phyloP scores from a whole-genome alignment of 2,329 filamentous ascomycete species.

The Cordyceps pruinosa region DNA sequence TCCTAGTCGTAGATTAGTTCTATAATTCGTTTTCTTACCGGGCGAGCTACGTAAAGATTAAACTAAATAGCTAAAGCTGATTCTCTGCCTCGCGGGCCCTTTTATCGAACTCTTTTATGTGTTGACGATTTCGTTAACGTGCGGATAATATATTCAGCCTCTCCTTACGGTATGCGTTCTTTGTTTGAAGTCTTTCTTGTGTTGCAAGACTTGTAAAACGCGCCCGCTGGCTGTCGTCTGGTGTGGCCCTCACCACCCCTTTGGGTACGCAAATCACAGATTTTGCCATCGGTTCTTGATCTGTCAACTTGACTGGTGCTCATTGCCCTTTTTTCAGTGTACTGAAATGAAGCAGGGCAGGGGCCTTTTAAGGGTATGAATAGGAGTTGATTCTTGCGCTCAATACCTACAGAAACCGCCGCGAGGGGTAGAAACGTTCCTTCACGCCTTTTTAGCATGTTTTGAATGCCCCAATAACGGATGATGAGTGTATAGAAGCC shows the following conservation, averaged over 20 bases:
- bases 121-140: background rate
- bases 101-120: background rate
- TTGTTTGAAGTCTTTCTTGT: background rate
- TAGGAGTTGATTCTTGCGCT: too few species aligned
- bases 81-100: background rate
- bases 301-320: too few species aligned
- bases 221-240: background rate
- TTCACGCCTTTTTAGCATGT: too few species aligned
- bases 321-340: too few species aligned
- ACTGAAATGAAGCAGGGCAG: too few species aligned
- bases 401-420: too few species aligned
- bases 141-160: background rate
- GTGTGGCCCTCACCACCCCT: background rate
- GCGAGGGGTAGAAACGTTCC: too few species aligned
- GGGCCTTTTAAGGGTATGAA: too few species aligned
- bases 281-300: background rate
- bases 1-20: background rate
- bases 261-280: background rate
- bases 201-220: background rate
- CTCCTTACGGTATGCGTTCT: slow-evolving; percentile 6
- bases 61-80: background rate
- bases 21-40: background rate
- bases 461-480: too few species aligned
- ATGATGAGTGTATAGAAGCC: too few species aligned
- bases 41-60: background rate